phyloP scores from a whole-genome alignment of 2,329 filamentous ascomycete genomes.

The Diaporthe helianthi region DNA sequence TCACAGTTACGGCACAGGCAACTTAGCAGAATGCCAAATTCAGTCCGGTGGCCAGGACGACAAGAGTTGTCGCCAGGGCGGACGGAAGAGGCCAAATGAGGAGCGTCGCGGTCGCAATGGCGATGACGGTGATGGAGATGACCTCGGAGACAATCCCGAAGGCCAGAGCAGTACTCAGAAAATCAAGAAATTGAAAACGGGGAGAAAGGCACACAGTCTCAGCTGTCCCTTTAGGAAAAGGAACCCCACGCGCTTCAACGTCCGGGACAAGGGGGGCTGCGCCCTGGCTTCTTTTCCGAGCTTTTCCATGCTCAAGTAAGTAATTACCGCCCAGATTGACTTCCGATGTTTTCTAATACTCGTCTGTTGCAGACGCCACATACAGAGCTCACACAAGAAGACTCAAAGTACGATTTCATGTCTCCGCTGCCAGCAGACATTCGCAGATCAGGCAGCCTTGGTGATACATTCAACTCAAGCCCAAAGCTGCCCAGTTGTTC shows the following conservation, averaged over 20 bases:
- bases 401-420: neutral
- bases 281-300: neutral
- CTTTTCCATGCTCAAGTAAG: constrained; percentile 25
- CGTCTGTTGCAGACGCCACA: neutral
- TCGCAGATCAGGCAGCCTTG: neutral
- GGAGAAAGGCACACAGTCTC: fast-evolving
- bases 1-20: neutral
- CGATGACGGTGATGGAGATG: neutral
- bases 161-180: neutral
- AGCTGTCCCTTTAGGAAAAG: constrained; percentile 21
- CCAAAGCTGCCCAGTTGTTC: neutral
- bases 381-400: neutral
- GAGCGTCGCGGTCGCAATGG: neutral
- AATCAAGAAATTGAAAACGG: neutral
- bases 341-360: neutral
- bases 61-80: neutral
- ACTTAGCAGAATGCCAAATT: neutral
- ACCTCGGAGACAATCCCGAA: neutral
- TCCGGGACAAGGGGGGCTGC: neutral
- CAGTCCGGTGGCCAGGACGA: fast-evolving
- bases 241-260: constrained; percentile 17
- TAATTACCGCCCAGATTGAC: fast-evolving
- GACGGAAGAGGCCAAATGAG: neutral
- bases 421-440: neutral
- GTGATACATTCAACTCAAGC: neutral